A percentile compares a stretch with the other conserved stretches of the same genome.
Conservation (phyloP, 2,329 filamentous ascomycete genomes). For the Microsporum canis region DNA sequence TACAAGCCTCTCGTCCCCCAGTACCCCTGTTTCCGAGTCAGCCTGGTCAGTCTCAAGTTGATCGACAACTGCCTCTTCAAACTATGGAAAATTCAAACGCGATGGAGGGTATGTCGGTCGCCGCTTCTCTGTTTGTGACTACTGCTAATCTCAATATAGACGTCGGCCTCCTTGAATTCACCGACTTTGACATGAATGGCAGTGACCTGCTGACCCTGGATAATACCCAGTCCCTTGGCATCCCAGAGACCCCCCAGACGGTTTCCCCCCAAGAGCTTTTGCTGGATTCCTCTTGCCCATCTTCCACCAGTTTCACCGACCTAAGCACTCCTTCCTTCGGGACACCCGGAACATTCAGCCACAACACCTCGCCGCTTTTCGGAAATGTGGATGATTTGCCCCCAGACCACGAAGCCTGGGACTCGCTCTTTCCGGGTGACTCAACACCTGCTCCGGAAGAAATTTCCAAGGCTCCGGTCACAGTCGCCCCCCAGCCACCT, state of each 20-base stretch:
- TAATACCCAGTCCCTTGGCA: background rate
- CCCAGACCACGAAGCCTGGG: slow-evolving; percentile 51
- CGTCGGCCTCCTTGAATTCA: background rate
- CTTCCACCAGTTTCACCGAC: slow-evolving; percentile 70
- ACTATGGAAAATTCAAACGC: no score
- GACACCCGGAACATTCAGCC: slow-evolving; percentile 59
- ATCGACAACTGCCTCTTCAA: background rate
- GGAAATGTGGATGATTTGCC: slow-evolving; percentile 46
- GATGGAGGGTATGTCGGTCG: background rate
- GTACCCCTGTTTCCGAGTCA: background rate
- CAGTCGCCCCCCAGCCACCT: background rate
- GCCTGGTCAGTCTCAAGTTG: background rate
- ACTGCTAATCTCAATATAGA: background rate
- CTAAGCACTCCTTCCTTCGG: slow-evolving; percentile 73
- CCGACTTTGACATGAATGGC: background rate
- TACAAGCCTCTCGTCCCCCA: background rate
- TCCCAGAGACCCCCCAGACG: slow-evolving; percentile 35
- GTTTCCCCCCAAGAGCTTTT: slow-evolving; percentile 75
- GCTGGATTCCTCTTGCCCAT: slow-evolving; percentile 61
- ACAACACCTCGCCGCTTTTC: slow-evolving; percentile 70
- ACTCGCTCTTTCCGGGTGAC: slow-evolving; percentile 43
- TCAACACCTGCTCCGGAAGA: background rate
- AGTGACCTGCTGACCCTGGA: background rate
- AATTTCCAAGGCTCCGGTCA: background rate
- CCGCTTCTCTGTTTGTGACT: background rate